Evolutionary conservation across 176 grass and related monocot genomes (phyloP), one percentile per base, ranked within the genome.

Genomic region (Lolium rigidum): DNA sequence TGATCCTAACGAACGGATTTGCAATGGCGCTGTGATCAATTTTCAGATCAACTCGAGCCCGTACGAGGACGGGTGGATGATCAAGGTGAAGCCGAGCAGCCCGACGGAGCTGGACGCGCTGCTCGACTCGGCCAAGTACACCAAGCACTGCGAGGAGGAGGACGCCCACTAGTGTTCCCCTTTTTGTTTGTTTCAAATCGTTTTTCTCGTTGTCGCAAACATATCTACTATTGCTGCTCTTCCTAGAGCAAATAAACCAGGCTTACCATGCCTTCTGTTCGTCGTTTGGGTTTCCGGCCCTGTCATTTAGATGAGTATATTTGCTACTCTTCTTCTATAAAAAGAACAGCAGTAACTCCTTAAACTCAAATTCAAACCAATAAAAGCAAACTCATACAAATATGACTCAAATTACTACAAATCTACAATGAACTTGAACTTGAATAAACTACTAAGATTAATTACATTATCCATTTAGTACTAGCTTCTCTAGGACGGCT

Each of bases 41-140:
- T 0, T 6, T 44, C n/a, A 99, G 97, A 99, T 99, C 58, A 99
- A 99, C 86, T 38, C 89, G 37, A 91, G 92, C 84, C 92, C 97
- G 6, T 97, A 97, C 55, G 97, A 93, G 52, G 89, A 99, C 1
- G 94, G 97, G 37, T 97, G 97, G 97, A 99, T 99, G 89, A 99
- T 99, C 85, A 99, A 99, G 89, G 87, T 99, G 73, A 91, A 93
- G 81, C 97, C 97, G 25, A 91, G 94, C 70, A 89, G 37, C 85
- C 90, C 92, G 0, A 68, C 92, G 7, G 97, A 96, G 82, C 51
- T 93, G 15, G 80, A 91, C 80, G 41, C 67, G 10, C 90, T 97
- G 21, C 82, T 99, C 35, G 97, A 90, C 63, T 73, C 92, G 1
- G 85, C 82, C 86, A 90, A 88, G 54, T 99, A 99, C 92, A 94